Evolutionary conservation across 176 grass and related monocot species (phyloP), one percentile per base, ranked within the genome.

Genomic region (Microstegium vimineum): DNA sequence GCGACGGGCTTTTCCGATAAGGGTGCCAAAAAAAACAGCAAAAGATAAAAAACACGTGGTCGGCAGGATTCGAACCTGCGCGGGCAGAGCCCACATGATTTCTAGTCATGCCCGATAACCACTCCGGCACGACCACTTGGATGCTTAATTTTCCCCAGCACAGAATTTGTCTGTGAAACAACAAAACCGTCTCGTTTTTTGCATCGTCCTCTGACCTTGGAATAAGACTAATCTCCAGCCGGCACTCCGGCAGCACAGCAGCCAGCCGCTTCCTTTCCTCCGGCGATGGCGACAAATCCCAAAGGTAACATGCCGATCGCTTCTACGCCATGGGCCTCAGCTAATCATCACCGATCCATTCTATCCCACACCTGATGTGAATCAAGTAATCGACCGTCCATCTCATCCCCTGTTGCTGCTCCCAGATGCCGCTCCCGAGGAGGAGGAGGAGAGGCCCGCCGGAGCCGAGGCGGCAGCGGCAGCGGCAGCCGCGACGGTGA

Each of bases 71-170:
- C 92, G 90, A 98, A 98, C 92, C 92, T 98, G 92, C 92, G 92
- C 92, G 93, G 90, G 95, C 95, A 90, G 13, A 98, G 95, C 92
- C 90, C 95, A 98, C 93, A 95, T 95, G 95, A 98, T 98, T 98
- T 98, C 95, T 98, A 98, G 92, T 95, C 95, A 98, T 98, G 93
- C 95, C 95, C 95, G 90, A 95, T 98, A 95, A 93, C 95, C 92
- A 98, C 95, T 98, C 95, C 90, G 89, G 90, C 95, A 93, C 95
- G 86, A 94, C 94, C 92, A 97, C 94, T 0, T 32, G 0, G 0
- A 2, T 79, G 61, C 0, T 0, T 0, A 6, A 17, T 47, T 5
- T 3, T 13, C 11, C 10, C 37, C 5, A n/a, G n/a, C n/a, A n/a
- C n/a, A n/a, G n/a, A n/a, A n/a, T n/a, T n/a, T n/a, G n/a, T n/a